A percentile compares a stretch with the other conserved stretches of the same genome.
These are phyloP conservation scores for Fagus crenata DNA, from an alignment of 306 rosid genomes.

Conservation along the genomic window DNA sequence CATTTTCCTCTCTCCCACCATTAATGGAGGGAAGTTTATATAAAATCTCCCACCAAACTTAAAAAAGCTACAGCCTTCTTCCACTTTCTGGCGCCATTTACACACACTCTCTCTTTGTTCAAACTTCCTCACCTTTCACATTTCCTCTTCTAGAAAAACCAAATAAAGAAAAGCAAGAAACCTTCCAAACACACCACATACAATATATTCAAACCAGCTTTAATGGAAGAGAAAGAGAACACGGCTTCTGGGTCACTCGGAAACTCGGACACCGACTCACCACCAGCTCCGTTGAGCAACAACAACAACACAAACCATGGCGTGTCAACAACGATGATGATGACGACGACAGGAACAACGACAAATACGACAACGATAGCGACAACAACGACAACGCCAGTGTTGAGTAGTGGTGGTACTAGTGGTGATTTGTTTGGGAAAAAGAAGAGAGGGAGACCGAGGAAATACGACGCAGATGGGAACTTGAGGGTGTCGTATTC, in stretches of 20 bases:
- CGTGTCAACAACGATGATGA: background rate
- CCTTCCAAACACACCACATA: background rate
- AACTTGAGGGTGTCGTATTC: conserved; percentile 44
- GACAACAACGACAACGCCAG: background rate
- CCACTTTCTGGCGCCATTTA: conserved; percentile 78
- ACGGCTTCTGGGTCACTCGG: conserved; percentile 39
- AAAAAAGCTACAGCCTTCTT: conserved; percentile 19
- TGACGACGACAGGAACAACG: conserved; percentile 2
- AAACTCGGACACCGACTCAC: conserved; percentile 40
- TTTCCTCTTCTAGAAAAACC: conserved; percentile 21
- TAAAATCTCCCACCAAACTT: conserved; percentile 37
- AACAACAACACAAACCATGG: conserved; percentile 21
- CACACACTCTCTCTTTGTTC: conserved; percentile 42
- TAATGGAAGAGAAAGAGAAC: conserved; percentile 58
- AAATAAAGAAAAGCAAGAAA: background rate
- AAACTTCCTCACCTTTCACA: conserved; percentile 36
- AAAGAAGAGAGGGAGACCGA: conserved; percentile 86
- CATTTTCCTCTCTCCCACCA: conserved; percentile 47
- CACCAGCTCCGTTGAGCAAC: conserved; percentile 32
- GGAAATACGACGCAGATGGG: conserved; percentile 76
- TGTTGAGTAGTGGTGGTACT: background rate
- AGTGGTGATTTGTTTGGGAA: conserved; percentile 54
- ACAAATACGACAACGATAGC: background rate
- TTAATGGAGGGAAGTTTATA: conserved; percentile 60
- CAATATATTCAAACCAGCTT: background rate